Conservation (phyloP, 495 filamentous ascomycete species). For the Tuber microsphaerosporum region DNA sequence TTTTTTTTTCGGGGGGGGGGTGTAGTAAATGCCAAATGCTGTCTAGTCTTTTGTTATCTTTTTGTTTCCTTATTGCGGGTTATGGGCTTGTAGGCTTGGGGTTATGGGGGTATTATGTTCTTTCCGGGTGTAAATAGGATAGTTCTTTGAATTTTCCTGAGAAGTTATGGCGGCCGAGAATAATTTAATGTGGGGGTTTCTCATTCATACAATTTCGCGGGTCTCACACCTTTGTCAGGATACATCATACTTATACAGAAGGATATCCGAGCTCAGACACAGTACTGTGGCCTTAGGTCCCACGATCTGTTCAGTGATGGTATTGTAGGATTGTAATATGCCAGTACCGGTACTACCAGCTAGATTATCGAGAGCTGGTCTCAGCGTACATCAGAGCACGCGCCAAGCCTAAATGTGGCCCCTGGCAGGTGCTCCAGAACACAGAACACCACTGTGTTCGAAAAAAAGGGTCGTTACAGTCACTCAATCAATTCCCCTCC, state of each 20-base stretch:
- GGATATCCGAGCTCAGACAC: neutral
- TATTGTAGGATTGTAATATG: neutral
- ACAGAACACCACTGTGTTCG: constrained; percentile 36
- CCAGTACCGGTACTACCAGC: neutral
- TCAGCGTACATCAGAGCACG: constrained; percentile 25
- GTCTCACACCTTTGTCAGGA: neutral
- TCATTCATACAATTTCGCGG: neutral
- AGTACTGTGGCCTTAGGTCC: neutral
- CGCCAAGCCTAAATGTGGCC: constrained; percentile 27
- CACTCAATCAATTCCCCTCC: constrained; percentile 23
- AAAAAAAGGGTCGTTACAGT: constrained; percentile 17
- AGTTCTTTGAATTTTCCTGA: constrained; percentile 9
- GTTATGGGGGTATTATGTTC: constrained; percentile 8
- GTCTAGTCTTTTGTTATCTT: neutral
- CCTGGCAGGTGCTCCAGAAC: constrained; percentile 20
- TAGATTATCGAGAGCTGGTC: constrained; percentile 9
- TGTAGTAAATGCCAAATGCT: neutral
- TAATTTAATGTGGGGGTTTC: neutral
- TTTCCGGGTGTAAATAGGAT: constrained; percentile 17
- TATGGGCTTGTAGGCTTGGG: constrained; percentile 5
- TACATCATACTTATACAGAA: neutral
- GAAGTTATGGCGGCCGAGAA: neutral
- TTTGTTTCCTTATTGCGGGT: constrained; percentile 7
- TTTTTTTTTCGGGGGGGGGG: constrained; percentile 2
- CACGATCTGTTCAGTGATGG: neutral